phyloP scores from a whole-genome alignment of 75 land plant species.

The Cupressus sempervirens region DNA sequence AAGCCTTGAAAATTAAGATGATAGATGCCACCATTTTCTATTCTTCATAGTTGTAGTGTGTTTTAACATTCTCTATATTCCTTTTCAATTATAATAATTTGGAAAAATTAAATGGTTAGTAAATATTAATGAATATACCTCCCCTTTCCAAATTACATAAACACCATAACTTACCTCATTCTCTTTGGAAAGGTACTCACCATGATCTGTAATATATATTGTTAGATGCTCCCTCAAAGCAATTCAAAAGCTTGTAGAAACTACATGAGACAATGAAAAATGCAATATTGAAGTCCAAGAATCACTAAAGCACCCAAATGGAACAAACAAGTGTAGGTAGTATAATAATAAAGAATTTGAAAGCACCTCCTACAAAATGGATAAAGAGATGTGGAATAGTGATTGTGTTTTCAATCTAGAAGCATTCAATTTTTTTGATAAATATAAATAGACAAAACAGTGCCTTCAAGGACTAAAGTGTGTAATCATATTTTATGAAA shows the following conservation, averaged over 20 bases:
- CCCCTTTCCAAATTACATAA: conserved; percentile 87
- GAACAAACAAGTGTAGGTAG: not conserved
- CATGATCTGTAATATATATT: conserved; percentile 34
- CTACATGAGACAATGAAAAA: not conserved
- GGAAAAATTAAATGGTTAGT: not conserved
- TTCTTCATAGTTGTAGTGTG: not conserved
- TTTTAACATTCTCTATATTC: not conserved
- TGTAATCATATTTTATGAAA: too few species aligned
- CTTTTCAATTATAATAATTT: not conserved
- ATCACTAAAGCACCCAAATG: not conserved
- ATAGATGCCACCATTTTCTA: not conserved
- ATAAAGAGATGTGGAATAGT: not conserved
- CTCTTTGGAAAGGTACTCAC: conserved; percentile 63
- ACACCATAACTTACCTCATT: conserved; percentile 69
- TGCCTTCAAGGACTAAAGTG: not conserved
- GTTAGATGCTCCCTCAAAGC: not conserved
- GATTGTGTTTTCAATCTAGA: not conserved
- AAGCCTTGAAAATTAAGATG: not conserved
- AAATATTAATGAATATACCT: conserved; percentile 31
- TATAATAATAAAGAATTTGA: not conserved
- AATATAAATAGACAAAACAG: not conserved
- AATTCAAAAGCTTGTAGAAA: not conserved
- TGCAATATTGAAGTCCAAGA: not conserved
- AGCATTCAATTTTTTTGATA: not conserved
- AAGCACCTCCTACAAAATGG: not conserved